Conservation (phyloP, 495 filamentous ascomycete genomes). For the Xanthoparmelia taractica region DNA sequence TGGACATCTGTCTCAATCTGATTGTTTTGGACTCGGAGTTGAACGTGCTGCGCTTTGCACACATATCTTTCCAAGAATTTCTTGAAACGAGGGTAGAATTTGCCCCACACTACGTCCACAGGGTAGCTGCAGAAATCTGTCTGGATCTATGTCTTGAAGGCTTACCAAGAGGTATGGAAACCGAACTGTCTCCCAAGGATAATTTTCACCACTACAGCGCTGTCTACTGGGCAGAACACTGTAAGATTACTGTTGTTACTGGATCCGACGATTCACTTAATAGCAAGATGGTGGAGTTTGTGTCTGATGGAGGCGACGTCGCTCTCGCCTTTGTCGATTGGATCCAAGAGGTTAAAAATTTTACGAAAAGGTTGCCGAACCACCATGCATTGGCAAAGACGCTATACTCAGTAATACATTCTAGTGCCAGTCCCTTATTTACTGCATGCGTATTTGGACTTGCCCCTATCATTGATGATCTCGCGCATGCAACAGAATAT, state of each 20-base stretch:
- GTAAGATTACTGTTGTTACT: neutral
- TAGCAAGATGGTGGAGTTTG: neutral
- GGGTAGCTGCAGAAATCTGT: neutral
- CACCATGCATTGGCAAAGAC: neutral
- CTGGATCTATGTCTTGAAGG: neutral
- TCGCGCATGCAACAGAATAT: neutral
- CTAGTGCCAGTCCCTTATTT: neutral
- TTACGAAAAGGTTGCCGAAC: neutral
- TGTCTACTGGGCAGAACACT: neutral
- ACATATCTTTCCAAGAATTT: neutral
- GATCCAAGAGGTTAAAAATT: neutral
- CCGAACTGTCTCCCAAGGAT: neutral
- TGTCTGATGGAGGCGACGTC: neutral
- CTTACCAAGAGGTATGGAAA: neutral
- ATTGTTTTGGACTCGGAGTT: neutral
- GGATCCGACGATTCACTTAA: neutral
- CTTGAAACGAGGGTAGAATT: neutral
- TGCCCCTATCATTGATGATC: neutral
- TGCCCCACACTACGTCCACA: neutral
- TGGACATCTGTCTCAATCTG: neutral
- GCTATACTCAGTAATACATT: neutral
- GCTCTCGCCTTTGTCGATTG: neutral
- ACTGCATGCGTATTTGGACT: neutral
- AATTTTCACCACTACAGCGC: neutral
- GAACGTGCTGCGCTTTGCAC: neutral